A percentile compares a stretch with the other conserved stretches of the same genome.
Evolutionary conservation across 768 basidiomycete genomes (phyloP).

Genomic region (Macrolepiota fuliginosa): DNA sequence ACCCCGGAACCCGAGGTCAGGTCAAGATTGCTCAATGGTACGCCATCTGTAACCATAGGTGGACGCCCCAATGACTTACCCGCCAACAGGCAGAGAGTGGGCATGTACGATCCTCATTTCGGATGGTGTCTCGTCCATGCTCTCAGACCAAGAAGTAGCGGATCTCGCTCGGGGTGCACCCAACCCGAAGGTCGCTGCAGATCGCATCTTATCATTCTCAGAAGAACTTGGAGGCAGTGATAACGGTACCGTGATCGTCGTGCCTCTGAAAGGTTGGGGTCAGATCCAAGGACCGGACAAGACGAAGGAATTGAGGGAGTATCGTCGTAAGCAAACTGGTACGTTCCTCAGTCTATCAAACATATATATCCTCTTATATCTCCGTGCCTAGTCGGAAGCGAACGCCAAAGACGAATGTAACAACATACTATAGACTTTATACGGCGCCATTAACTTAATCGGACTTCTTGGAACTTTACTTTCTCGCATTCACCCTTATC

Average conservation of each 20-base stretch:
- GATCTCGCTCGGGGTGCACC: constrained; percentile 76
- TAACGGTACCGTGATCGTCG: constrained; percentile 87
- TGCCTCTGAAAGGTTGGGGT: constrained; percentile 93
- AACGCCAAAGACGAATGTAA: constrained; percentile 69
- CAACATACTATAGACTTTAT: background rate
- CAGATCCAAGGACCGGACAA: constrained; percentile 74
- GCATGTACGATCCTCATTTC: constrained; percentile 88
- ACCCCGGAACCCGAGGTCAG: constrained; percentile 91
- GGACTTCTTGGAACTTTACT: background rate
- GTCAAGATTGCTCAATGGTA: constrained; percentile 73
- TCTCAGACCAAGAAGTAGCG: constrained; percentile 93
- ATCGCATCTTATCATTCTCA: constrained; percentile 78
- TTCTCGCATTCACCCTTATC: constrained; percentile 1
- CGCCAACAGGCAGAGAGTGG: constrained; percentile 66
- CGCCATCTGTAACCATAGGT: constrained; percentile 12
- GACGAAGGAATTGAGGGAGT: constrained; percentile 82
- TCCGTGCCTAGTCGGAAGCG: constrained; percentile 48
- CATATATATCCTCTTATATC: background rate
- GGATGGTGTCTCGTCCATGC: constrained; percentile 87
- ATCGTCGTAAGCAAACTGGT: constrained; percentile 68
- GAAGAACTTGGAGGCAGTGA: constrained; percentile 89
- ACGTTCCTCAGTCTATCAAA: constrained; percentile 16
- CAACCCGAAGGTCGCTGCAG: constrained; percentile 79
- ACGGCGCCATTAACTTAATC: constrained; percentile 1
- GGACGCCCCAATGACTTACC: background rate